Base-by-base conservation (phyloP, 805 yeast genomes). In the Candida endomychidarum region DNA sequence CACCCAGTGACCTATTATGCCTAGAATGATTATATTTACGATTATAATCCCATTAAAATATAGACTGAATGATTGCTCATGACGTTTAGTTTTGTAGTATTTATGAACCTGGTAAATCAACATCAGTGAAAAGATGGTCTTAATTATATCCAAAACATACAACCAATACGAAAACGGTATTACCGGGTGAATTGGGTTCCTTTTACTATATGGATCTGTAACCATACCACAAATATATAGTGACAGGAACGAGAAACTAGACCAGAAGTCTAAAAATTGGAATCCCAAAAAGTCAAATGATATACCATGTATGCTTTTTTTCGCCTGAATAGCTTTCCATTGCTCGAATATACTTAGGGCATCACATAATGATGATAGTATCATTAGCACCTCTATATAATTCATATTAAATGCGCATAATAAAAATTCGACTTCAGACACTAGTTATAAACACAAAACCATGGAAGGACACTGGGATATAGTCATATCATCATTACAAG, bases 401-500 rank as follows among this genome's bases (percentile, higher is more conserved):
- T 23, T 29, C 37, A 34, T 34, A 12, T 6, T 24, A 9, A 22
- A 24, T 23, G 28, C 28, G 37, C 30, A 27, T 27, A 27, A 12
- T 27, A 27, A 16, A 27, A 27, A 23, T 8, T 20, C 8, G 22
- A n/a, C n/a, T n/a, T n/a, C n/a, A n/a, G n/a, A n/a, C n/a, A n/a
- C n/a, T n/a, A n/a, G n/a, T n/a, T n/a, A 25, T 25, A 25, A 8
- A 25, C 17, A 27, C 5, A 27, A 15, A 5, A 12, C 17, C 4
- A 23, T 40, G 20, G 41, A 41, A 27, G 45, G 41, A 11, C 28
- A 37, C 50, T 83, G 91, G 91, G 85, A 80, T 50, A 72, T 75
- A 21, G 81, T 81, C 5, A 65, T 80, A 2, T 72, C 87, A 5
- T 79, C 84, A 1, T 61, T 83, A 14, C 89, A 83, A 54, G 89